phyloP scores from a whole-genome alignment of 345 rosid species.

The Eucalyptus rudis region DNA sequence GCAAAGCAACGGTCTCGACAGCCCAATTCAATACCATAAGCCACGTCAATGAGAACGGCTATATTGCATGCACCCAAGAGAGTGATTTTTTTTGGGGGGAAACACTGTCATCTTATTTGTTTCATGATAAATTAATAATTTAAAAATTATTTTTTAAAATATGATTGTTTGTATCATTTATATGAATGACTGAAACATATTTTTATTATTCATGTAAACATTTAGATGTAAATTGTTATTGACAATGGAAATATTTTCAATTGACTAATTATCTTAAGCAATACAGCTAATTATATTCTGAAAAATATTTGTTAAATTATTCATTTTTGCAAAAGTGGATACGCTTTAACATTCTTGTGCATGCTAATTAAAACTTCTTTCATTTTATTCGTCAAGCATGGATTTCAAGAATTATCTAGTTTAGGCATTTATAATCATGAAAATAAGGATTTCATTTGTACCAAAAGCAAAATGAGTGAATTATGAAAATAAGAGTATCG shows the following conservation, averaged over 20 bases:
- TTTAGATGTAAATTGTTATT: background rate
- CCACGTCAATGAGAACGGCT: background rate
- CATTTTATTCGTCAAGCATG: background rate
- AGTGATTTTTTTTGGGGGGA: background rate
- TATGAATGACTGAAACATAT: rapidly evolving
- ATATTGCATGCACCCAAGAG: background rate
- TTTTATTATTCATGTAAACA: background rate
- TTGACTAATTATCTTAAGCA: background rate
- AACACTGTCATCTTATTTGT: background rate
- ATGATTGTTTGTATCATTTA: background rate
- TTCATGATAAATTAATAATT: too few species aligned
- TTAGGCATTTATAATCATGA: background rate
- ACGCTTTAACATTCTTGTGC: too few species aligned
- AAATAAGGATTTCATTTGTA: background rate
- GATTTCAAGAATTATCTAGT: background rate
- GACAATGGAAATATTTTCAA: background rate
- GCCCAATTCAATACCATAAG: background rate
- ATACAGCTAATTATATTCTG: too few species aligned
- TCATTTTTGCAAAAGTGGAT: too few species aligned
- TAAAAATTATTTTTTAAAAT: background rate
- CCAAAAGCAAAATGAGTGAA: background rate
- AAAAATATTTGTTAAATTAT: too few species aligned
- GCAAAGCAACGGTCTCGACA: background rate
- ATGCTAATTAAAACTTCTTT: too few species aligned
- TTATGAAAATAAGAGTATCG: background rate